Evolutionary conservation across 176 grass and related monocot genomes (phyloP), one percentile per base, ranked within the genome.

Genomic region (Juncus effusus): DNA sequence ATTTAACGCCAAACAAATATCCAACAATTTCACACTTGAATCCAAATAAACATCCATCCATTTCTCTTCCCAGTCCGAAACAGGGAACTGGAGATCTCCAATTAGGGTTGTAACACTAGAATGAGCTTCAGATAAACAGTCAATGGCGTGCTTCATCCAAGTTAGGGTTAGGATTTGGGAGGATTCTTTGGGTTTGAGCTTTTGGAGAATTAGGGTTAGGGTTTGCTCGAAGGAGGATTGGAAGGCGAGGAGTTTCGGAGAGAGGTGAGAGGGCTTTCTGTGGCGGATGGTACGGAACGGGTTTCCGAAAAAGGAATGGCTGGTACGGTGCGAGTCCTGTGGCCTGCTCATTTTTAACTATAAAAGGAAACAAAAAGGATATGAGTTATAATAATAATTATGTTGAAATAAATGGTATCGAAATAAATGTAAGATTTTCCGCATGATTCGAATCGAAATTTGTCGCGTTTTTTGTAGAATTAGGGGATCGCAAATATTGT

Each of bases 1-100:
- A 81, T 83, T 92, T 10, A 92, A 60, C 0, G 64, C 85, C 0
- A 89, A 84, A 62, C 88, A 92, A 61, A 92, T 78, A 39, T 97
- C 94, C 41, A 97, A 74, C 62, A 97, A 60, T 74, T 86, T 97
- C 49, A 89, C 75, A 3, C 80, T 93, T 68, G 75, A 86, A 74
- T 97, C 84, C 13, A 97, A 68, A 65, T 92, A 97, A 56, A 86
- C 76, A 76, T 97, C 94, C 40, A 93, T 82, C 85, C 85, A 97
- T 55, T 80, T 97, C 52, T 92, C 83, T 16, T 97, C 88, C 88
- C 94, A 97, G 2, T 97, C 94, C 0, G 80, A 93, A 55, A 86
- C 73, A 41, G 88, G 94, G 61, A 97, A 68, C 59, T 88, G 79
- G 1, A 97, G 83, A 42, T 93, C 83, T 3, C 77, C 81, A 58